Conservation (phyloP, 2,329 filamentous ascomycete species). For the Calonectria honghensis region DNA sequence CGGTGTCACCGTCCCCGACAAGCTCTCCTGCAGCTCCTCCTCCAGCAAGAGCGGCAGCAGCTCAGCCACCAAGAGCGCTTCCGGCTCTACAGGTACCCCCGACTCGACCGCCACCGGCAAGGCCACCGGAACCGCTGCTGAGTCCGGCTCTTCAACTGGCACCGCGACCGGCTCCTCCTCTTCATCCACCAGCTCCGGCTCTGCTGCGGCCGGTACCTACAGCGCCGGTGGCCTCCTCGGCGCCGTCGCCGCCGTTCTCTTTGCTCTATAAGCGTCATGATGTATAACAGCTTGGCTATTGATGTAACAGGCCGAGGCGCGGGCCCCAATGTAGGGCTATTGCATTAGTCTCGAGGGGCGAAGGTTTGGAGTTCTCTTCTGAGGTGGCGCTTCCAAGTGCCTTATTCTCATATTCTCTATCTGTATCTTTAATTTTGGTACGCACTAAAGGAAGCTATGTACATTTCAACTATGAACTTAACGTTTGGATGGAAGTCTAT, state of each 20-base stretch:
- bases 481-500: not conserved
- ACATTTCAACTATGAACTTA: constrained; percentile 1
- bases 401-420: not conserved
- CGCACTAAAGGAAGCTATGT: not conserved
- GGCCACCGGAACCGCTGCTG: not conserved
- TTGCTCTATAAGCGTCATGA: constrained; percentile 53
- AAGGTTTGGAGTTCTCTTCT: not conserved
- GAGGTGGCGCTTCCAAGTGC: not conserved
- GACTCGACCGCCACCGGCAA: constrained; percentile 27
- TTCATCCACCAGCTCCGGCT: constrained; percentile 29
- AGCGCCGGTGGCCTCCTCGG: constrained; percentile 52
- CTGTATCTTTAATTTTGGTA: constrained; percentile 10
- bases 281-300: not conserved
- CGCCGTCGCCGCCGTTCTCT: constrained; percentile 54
- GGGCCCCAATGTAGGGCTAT: not conserved
- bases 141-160: not conserved
- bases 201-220: constrained; percentile 37
- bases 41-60: constrained; percentile 32
- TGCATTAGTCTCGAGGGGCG: not conserved
- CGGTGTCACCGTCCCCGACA: constrained; percentile 60
- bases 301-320: not conserved
- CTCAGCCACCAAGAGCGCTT: constrained; percentile 30
- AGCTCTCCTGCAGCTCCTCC: constrained; percentile 60
- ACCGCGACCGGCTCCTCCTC: constrained; percentile 8
- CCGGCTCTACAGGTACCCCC: constrained; percentile 17